These are phyloP conservation scores for Talaromyces sp. DNA, from an alignment of 2,329 filamentous ascomycete genomes.

Conservation along the genomic window DNA sequence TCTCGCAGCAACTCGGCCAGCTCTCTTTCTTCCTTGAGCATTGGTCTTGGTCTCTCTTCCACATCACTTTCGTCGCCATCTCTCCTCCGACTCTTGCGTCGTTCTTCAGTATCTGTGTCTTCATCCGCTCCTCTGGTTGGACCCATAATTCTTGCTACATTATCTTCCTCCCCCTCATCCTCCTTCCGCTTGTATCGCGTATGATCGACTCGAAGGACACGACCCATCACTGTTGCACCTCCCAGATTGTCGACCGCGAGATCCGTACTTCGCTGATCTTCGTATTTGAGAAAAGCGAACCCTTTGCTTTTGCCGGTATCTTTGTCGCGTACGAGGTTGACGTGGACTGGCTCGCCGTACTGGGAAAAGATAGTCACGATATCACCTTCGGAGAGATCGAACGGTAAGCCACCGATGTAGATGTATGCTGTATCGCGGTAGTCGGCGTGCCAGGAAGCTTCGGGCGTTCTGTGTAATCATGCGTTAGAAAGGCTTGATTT, in stretches of 20 bases:
- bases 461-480: conserved; percentile 58
- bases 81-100: conserved; percentile 31
- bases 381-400: conserved; percentile 91
- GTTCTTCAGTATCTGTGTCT: conserved; percentile 35
- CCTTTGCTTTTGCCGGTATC: conserved; percentile 93
- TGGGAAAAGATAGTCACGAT: conserved; percentile 96
- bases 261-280: conserved; percentile 94
- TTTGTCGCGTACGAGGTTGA: conserved; percentile 90
- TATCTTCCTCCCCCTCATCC: conserved; percentile 54
- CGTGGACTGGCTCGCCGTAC: conserved; percentile 88
- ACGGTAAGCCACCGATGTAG: conserved; percentile 91
- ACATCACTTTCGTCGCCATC: conserved; percentile 46
- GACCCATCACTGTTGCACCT: conserved; percentile 76
- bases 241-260: conserved; percentile 94
- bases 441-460: conserved; percentile 94
- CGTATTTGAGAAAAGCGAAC: conserved; percentile 96
- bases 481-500: not conserved
- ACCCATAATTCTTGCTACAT: conserved; percentile 51
- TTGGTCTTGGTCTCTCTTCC: conserved; percentile 54
- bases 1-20: conserved; percentile 69
- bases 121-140: conserved; percentile 35
- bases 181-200: conserved; percentile 86
- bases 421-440: conserved; percentile 96
- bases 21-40: conserved; percentile 79
- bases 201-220: conserved; percentile 84